phyloP scores from a whole-genome alignment of 192 early-diverging fungal species.

The Backusella sp. region DNA sequence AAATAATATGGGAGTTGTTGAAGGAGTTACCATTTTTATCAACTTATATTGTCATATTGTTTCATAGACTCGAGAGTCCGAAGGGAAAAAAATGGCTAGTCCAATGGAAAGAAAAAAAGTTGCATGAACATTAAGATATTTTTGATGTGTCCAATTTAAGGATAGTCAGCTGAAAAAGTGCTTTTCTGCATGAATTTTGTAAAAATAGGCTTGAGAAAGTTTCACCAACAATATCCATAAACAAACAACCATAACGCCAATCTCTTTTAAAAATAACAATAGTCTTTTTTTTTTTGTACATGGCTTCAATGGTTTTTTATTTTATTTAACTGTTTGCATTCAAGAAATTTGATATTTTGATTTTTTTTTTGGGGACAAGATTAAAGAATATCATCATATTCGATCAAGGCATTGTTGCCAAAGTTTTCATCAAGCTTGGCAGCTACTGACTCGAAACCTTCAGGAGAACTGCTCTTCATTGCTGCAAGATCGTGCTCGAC shows the following conservation, averaged over 20 bases:
- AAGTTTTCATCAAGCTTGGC: constrained; percentile 18
- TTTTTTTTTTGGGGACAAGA: not conserved
- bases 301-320: not conserved
- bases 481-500: constrained; percentile 4
- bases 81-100: too few species aligned
- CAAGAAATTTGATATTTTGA: not conserved
- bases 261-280: not conserved
- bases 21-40: too few species aligned
- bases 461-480: not conserved
- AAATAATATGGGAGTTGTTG: too few species aligned
- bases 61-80: too few species aligned
- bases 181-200: not conserved
- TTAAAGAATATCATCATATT: not conserved
- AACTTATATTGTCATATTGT: too few species aligned
- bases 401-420: constrained; percentile 6
- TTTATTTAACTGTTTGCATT: not conserved
- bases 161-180: not conserved
- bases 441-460: constrained; percentile 9
- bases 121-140: not conserved
- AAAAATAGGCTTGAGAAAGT: not conserved
- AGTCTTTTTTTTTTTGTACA: not conserved
- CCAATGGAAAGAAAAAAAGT: not conserved
- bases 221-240: not conserved
- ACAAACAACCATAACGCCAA: not conserved
- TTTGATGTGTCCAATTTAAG: not conserved